These are phyloP conservation scores for Aureobasidium sp. DNA, from an alignment of 2,329 filamentous ascomycete species.

Conservation along the genomic window DNA sequence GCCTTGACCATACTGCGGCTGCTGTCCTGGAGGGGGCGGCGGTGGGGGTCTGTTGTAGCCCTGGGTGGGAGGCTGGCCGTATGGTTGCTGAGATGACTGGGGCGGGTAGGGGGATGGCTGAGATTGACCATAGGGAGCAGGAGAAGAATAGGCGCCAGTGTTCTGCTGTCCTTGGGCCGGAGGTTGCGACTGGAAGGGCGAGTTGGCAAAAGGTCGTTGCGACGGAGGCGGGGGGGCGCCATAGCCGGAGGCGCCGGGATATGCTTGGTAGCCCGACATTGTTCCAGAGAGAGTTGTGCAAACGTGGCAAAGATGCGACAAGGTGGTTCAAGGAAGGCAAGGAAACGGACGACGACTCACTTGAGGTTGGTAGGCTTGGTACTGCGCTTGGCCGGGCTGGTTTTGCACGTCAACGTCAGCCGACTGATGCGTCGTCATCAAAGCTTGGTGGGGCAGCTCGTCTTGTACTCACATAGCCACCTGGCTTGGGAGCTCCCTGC, in stretches of 20 bases:
- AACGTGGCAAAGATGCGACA: slow-evolving; percentile 7
- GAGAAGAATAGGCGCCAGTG: slow-evolving; percentile 26
- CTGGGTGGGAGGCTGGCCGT: slow-evolving; percentile 18
- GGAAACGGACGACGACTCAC: slow-evolving; percentile 21
- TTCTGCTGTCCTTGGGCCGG: slow-evolving; percentile 6
- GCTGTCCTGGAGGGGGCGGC: slow-evolving; percentile 22
- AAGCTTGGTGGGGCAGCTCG: slow-evolving; percentile 17
- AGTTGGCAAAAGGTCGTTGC: slow-evolving; percentile 30
- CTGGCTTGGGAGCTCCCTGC: slow-evolving; percentile 23
- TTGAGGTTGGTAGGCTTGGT: slow-evolving; percentile 43
- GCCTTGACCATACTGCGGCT: slow-evolving; percentile 17
- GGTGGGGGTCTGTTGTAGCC: slow-evolving; percentile 6
- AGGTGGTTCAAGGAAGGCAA: slow-evolving; percentile 22
- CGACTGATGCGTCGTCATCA: slow-evolving; percentile 16
- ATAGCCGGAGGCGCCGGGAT: slow-evolving; percentile 23
- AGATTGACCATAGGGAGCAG: slow-evolving; percentile 24
- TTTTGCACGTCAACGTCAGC: slow-evolving; percentile 20
- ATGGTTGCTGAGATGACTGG: slow-evolving; percentile 19
- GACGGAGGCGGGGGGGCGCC: slow-evolving; percentile 32
- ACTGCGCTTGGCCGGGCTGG: slow-evolving; percentile 36
- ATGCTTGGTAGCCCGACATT: slow-evolving; percentile 16
- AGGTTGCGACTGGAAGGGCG: slow-evolving; percentile 20
- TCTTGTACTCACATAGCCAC: slow-evolving; percentile 47
- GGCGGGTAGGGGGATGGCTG: slow-evolving; percentile 21
- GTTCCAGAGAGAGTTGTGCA: background rate